phyloP scores from a whole-genome alignment of 2,329 filamentous ascomycete genomes.

The Alternaria gansuensis region DNA sequence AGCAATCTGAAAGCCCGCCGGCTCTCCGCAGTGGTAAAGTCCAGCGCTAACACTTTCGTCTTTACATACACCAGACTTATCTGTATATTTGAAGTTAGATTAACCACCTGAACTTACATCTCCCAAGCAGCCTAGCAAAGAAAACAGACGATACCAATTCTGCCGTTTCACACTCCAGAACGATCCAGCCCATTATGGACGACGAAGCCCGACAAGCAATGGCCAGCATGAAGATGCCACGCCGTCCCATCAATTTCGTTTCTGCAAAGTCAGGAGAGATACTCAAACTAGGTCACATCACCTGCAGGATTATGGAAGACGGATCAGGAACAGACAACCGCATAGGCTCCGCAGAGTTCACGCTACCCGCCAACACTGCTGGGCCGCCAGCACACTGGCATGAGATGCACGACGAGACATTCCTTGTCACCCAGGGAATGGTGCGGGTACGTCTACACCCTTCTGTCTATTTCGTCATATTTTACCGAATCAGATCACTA shows the following conservation, averaged over 20 bases:
- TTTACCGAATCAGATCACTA: neutral
- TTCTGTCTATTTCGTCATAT: neutral
- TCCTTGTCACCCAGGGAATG: conserved; percentile 63
- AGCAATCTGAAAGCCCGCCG: conserved; percentile 18
- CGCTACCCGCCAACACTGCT: conserved; percentile 58
- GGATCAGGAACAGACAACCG: conserved; percentile 62
- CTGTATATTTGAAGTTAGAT: neutral
- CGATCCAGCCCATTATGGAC: conserved; percentile 38
- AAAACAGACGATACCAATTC: neutral
- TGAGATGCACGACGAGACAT: conserved; percentile 66
- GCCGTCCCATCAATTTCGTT: conserved; percentile 60
- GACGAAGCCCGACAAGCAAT: conserved; percentile 48
- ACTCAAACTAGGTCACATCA: conserved; percentile 60
- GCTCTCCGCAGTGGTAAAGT: conserved; percentile 38
- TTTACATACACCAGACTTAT: neutral
- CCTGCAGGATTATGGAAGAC: conserved; percentile 62
- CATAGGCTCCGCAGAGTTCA: conserved; percentile 59
- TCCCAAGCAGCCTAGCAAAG: neutral
- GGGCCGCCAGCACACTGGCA: conserved; percentile 64
- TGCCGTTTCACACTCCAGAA: neutral
- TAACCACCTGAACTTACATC: neutral
- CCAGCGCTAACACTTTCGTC: conserved; percentile 14
- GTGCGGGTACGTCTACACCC: conserved; percentile 38
- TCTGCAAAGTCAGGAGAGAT: conserved; percentile 60
- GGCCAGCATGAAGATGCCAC: conserved; percentile 52